Conservation (phyloP, 179 eudicot genomes). For the Drosera spatulata region DNA sequence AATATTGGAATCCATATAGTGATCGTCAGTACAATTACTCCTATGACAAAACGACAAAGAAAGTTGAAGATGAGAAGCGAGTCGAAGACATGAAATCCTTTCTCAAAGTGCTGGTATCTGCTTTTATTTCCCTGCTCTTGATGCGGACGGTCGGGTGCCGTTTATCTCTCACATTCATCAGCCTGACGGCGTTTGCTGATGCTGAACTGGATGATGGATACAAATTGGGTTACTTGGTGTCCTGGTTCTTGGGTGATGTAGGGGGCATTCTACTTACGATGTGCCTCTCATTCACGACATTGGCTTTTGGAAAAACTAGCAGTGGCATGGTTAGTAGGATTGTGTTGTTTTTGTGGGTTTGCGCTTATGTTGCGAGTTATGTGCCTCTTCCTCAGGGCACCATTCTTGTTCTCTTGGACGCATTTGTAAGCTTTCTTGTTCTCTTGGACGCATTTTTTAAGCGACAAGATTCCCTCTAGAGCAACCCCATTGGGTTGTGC, state of each 20-base stretch:
- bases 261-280: constrained; percentile 63
- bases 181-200: constrained; percentile 60
- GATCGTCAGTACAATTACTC: constrained; percentile 22
- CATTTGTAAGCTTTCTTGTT: constrained; percentile 36
- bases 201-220: constrained; percentile 53
- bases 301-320: constrained; percentile 81
- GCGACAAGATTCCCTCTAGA: no score
- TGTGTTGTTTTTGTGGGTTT: constrained; percentile 72
- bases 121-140: constrained; percentile 52
- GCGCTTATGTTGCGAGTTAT: constrained; percentile 46
- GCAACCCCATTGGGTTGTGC: no score
- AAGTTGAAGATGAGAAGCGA: constrained; percentile 17
- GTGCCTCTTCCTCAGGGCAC: constrained; percentile 77
- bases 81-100: constrained; percentile 52
- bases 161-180: constrained; percentile 54
- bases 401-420: constrained; percentile 65
- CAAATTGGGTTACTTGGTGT: constrained; percentile 55
- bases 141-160: constrained; percentile 60
- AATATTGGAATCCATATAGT: constrained; percentile 23
- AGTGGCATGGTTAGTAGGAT: constrained; percentile 52
- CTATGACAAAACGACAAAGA: constrained; percentile 24
- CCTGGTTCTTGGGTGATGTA: constrained; percentile 70
- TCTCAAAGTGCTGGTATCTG: constrained; percentile 52
- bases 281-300: constrained; percentile 70
- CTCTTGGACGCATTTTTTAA: no score